Conservation (phyloP, 2,329 filamentous ascomycete species). For the Cladosporium sp. region DNA sequence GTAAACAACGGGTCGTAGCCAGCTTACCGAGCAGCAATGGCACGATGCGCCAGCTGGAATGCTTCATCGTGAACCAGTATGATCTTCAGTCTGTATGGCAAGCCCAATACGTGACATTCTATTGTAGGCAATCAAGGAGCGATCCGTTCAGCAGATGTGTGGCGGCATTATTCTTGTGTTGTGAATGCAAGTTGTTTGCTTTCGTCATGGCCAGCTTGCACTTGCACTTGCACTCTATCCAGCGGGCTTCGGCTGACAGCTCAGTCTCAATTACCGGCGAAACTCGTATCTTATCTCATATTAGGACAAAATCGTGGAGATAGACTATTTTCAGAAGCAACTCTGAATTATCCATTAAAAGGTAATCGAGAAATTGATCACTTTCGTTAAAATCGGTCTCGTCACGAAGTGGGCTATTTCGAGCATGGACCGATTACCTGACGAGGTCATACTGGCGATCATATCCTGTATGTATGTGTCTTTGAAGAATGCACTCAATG, state of each 20-base stretch:
- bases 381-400: too few species aligned
- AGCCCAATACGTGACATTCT: not conserved
- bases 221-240: not conserved
- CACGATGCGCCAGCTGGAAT: conserved; percentile 19
- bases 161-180: not conserved
- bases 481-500: not conserved
- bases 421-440: conserved; percentile 29
- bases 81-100: not conserved
- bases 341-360: too few species aligned
- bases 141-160: not conserved
- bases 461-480: conserved; percentile 35
- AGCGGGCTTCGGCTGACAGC: not conserved
- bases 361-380: too few species aligned
- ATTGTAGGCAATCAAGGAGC: not conserved
- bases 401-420: not conserved
- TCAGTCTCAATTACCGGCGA: not conserved
- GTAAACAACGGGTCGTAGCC: not conserved
- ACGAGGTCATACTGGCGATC: conserved; percentile 43
- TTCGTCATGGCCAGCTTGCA: conserved; percentile 7
- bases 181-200: not conserved
- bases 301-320: too few species aligned
- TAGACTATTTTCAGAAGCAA: too few species aligned
- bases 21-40: conserved; percentile 21
- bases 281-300: too few species aligned
- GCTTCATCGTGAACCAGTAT: conserved; percentile 19